Conservation (phyloP, 1,139 yeast genomes). For the Candida smagusa region DNA sequence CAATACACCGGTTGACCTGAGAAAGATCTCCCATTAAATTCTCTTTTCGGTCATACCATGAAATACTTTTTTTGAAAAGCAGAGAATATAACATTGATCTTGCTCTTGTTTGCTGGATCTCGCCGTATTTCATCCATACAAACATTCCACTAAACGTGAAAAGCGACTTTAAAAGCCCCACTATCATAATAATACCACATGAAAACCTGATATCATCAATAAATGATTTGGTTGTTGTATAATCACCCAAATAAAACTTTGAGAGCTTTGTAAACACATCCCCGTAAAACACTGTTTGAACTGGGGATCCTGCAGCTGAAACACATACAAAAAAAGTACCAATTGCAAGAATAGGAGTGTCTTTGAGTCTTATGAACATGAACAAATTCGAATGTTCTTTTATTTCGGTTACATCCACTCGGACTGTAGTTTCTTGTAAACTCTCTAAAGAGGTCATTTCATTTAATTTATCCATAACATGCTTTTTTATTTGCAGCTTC, state of each 20-base stretch:
- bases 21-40: slow-evolving; percentile 61
- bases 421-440: too few species aligned
- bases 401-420: too few species aligned
- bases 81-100: slow-evolving; percentile 40
- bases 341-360: slow-evolving; percentile 19
- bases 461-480: too few species aligned
- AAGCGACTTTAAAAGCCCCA: slow-evolving; percentile 54
- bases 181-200: slow-evolving; percentile 52
- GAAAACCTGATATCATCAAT: slow-evolving; percentile 42
- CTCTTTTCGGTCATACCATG: slow-evolving; percentile 59
- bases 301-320: slow-evolving; percentile 57
- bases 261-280: slow-evolving; percentile 54
- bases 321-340: slow-evolving; percentile 25
- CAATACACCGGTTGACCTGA: slow-evolving; percentile 71
- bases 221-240: slow-evolving; percentile 27
- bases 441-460: too few species aligned
- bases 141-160: slow-evolving; percentile 55
- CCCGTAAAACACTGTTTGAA: slow-evolving; percentile 65
- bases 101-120: slow-evolving; percentile 60
- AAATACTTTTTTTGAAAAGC: slow-evolving; percentile 35
- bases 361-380: slow-evolving; percentile 23
- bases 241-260: slow-evolving; percentile 28
- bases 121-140: slow-evolving; percentile 72
- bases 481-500: too few species aligned
- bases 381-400: slow-evolving; percentile 15